Evolutionary conservation across 345 rosid genomes (phyloP).

Genomic region (Salix viminalis): DNA sequence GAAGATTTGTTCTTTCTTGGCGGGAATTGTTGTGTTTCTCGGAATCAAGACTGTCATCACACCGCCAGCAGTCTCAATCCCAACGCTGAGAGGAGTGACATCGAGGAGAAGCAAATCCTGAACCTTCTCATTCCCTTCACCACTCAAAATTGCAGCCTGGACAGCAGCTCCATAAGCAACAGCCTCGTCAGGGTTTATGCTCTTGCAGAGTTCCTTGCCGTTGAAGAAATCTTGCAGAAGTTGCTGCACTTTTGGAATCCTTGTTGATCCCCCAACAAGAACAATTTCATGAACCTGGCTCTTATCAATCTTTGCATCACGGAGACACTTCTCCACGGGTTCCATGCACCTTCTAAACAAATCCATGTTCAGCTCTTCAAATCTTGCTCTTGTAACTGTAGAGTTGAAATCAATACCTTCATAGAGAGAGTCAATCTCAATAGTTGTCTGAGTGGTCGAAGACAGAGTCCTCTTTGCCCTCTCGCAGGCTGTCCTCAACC

Average conservation of each 20-base stretch:
- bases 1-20: constrained; percentile 15
- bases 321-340: constrained; percentile 20
- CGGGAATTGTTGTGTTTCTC: constrained; percentile 15
- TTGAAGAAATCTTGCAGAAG: constrained; percentile 22
- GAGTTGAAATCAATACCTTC: constrained; percentile 20
- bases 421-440: constrained; percentile 20
- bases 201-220: constrained; percentile 18
- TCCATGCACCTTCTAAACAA: constrained; percentile 22
- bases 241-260: constrained; percentile 20
- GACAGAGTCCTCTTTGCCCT: constrained; percentile 18
- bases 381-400: constrained; percentile 15
- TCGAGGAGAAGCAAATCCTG: constrained; percentile 20
- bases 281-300: constrained; percentile 15
- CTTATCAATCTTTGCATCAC: constrained; percentile 18
- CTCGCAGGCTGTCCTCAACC: constrained; percentile 18
- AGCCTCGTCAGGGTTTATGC: constrained; percentile 22
- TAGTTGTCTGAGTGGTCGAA: constrained; percentile 14
- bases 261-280: constrained; percentile 21
- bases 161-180: constrained; percentile 23
- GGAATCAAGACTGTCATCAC: constrained; percentile 14
- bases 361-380: constrained; percentile 21
- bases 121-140: constrained; percentile 17
- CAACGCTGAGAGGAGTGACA: constrained; percentile 21
- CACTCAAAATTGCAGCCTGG: constrained; percentile 14
- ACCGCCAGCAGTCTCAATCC: constrained; percentile 21